Conservation (phyloP, 106 monocot genomes). For the Posidonia australis region DNA sequence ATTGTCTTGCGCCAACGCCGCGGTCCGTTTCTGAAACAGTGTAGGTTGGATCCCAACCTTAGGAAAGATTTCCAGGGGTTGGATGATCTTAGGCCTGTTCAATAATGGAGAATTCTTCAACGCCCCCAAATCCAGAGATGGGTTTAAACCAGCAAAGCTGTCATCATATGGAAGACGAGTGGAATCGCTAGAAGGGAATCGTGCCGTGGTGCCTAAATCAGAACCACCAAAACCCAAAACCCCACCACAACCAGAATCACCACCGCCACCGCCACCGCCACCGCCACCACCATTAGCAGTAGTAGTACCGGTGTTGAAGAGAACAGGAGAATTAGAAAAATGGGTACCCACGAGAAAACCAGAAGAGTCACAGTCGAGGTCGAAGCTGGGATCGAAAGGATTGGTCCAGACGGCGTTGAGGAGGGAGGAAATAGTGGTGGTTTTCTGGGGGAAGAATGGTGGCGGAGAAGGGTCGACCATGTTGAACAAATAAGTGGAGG, state of each 20-base stretch:
- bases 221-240: no score
- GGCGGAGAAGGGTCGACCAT: slow-evolving; percentile 18
- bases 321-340: slow-evolving; percentile 11
- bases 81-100: no score
- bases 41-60: no score
- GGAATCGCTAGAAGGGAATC: not conserved
- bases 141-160: no score
- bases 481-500: slow-evolving; percentile 19
- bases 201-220: slow-evolving; percentile 4
- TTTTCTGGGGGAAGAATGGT: slow-evolving; percentile 27
- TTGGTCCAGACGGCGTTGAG: slow-evolving; percentile 24
- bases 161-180: no score
- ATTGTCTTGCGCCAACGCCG: no score
- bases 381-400: slow-evolving; percentile 28
- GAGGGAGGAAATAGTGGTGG: slow-evolving; percentile 30
- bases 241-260: no score
- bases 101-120: no score
- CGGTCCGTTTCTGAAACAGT: no score
- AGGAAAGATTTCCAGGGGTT: no score
- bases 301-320: slow-evolving; percentile 19
- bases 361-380: slow-evolving; percentile 12
- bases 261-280: no score
- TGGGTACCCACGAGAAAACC: slow-evolving; percentile 13
- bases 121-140: no score
- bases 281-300: slow-evolving; percentile 6